Percentiles rank a stretch among this genome's conserved stretches.
Evolutionary conservation across 2,329 filamentous ascomycete genomes (phyloP).

Genomic region (Aquanectria penicillioides): DNA sequence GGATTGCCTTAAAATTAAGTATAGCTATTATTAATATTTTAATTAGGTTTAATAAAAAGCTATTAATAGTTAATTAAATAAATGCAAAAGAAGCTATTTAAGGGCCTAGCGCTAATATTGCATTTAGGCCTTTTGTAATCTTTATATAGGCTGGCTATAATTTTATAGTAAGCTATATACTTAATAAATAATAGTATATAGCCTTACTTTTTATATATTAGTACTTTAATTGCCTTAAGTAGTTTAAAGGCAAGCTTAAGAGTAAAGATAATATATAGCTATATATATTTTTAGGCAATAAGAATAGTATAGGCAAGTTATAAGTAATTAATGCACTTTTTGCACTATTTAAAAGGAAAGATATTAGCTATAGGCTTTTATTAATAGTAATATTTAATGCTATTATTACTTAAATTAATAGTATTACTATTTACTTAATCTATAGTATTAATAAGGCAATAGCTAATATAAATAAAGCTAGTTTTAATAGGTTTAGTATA

Average conservation of each 20-base stretch:
- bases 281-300: neutral
- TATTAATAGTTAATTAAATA: too few relatives aligned
- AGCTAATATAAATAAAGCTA: too few relatives aligned
- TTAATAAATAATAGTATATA: slow-evolving; percentile 4
- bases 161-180: neutral
- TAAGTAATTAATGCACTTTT: slow-evolving; percentile 2
- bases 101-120: neutral
- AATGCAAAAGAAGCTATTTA: too few relatives aligned
- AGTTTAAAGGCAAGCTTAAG: too few relatives aligned
- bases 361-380: neutral
- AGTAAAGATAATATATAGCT: too few relatives aligned
- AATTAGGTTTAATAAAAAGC: too few relatives aligned
- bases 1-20: too few relatives aligned
- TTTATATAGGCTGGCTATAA: neutral
- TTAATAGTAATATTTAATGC: neutral
- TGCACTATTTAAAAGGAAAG: slow-evolving; percentile 1
- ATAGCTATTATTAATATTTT: too few relatives aligned
- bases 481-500: too few relatives aligned
- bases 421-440: slow-evolving; percentile 7
- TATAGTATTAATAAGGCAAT: neutral
- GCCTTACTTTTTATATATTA: slow-evolving; percentile 9
- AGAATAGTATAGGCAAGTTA: neutral
- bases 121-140: neutral
- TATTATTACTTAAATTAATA: neutral
- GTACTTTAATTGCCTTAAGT: too few relatives aligned